Percentiles rank a stretch among this genome's conserved stretches.
Evolutionary conservation across 2,329 filamentous ascomycete genomes (phyloP).

Genomic region (Apiospora rasikravindrae): DNA sequence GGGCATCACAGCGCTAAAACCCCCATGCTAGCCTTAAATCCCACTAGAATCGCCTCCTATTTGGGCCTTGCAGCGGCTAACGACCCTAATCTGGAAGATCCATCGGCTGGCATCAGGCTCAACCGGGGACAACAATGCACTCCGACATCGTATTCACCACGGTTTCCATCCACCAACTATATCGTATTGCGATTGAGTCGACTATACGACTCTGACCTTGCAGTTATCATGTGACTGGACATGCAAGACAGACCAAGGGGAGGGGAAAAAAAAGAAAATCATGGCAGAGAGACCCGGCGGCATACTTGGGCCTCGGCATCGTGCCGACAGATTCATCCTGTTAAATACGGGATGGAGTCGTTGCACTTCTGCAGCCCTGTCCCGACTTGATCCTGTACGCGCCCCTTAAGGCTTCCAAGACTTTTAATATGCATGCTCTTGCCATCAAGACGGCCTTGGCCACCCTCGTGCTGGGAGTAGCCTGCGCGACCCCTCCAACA

Average conservation of each 20-base stretch:
- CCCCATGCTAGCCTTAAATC: not conserved
- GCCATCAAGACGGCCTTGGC: constrained; percentile 4
- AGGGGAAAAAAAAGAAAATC: not conserved
- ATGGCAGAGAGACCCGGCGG: not conserved
- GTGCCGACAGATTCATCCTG: not conserved
- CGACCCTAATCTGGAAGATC: not conserved
- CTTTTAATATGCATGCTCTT: not conserved
- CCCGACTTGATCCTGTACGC: not conserved
- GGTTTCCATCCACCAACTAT: not conserved
- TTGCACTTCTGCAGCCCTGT: too few species aligned
- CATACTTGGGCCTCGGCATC: not conserved
- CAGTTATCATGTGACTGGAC: not conserved
- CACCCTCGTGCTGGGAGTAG: not conserved
- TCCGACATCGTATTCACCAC: not conserved
- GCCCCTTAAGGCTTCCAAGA: not conserved
- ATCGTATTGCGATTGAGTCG: not conserved
- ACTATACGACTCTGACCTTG: not conserved
- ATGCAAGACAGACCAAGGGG: not conserved
- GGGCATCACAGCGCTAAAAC: not conserved
- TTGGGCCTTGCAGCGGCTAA: not conserved
- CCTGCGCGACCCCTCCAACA: not conserved
- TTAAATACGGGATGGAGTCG: not conserved
- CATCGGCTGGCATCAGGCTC: not conserved
- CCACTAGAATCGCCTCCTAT: not conserved
- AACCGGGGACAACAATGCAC: not conserved